Conservation (phyloP, 768 basidiomycete species). For the Epithele typhae region DNA sequence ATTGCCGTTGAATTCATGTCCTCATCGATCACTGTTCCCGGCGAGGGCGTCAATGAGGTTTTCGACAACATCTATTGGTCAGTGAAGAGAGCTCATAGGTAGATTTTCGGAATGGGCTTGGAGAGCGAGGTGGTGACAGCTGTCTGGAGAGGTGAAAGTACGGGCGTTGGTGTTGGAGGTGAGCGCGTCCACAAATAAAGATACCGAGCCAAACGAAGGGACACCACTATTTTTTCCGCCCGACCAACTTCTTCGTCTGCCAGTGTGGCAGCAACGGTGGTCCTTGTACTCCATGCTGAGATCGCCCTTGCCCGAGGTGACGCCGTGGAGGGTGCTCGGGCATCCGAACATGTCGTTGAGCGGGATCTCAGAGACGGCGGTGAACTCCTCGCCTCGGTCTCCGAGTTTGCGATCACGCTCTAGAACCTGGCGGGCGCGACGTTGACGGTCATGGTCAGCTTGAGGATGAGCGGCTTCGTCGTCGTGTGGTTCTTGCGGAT, state of each 20-base stretch:
- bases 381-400: constrained; percentile 98
- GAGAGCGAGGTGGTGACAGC: no score
- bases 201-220: no score
- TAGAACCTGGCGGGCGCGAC: constrained; percentile 97
- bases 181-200: no score
- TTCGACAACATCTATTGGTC: no score
- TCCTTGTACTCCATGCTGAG: constrained; percentile 80
- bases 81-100: no score
- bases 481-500: constrained; percentile 86
- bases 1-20: no score
- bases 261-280: constrained; percentile 85
- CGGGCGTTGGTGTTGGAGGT: no score
- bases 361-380: constrained; percentile 84
- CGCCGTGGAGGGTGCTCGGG: constrained; percentile 86
- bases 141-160: no score
- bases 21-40: no score
- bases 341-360: constrained; percentile 99
- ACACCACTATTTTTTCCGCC: constrained; percentile 59
- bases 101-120: no score
- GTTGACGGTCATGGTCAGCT: constrained; percentile 99
- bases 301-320: constrained; percentile 95
- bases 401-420: constrained; percentile 88
- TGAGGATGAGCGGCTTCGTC: constrained; percentile 78
- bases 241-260: constrained; percentile 77
- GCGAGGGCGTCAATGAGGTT: no score